Evolutionary conservation across 805 yeast species (phyloP), one percentile per base, ranked within the genome.

Genomic region (Candida ortonii): DNA sequence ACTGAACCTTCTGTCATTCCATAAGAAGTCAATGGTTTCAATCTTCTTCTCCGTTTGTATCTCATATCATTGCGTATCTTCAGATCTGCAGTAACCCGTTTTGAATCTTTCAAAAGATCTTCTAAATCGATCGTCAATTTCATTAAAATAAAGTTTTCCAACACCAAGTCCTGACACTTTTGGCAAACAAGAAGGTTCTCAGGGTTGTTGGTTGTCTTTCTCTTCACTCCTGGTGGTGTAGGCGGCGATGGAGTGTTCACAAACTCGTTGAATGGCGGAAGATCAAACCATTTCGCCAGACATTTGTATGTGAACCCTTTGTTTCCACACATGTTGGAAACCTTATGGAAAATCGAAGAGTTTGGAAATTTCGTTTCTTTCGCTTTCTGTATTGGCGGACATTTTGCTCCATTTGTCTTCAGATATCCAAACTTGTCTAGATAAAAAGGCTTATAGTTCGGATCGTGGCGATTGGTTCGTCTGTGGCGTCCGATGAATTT

Each of bases 191-290:
- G 30, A 5, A 61, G 39, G 33, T 58, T 59, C 33, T 61, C 64
- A 7, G 62, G 63, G 33, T 55, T 51, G 33, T 52, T 52, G 13
- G 47, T 34, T n/a, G 43, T 43, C 25, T 38, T 54, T 10, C 43
- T 31, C 19, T 44, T 41, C 6, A 48, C 50, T 13, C 51, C 53
- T 8, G 62, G 62, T 7, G 64, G 64, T 1, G 64, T 57, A 7
- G 62, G 62, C 7, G 62, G 64, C 2, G 59, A 48, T 3, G 62
- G 62, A 0, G 59, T 53, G 31, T 48, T 51, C 17, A 48, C 45
- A 29, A 51, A 55, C 29, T 59, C 58, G 37, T 57, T 58, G 36
- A 61, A 57, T 4, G 67, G 67, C 0, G 65, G 64, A 12, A 61
- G 42, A 11, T 52, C 59, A 46, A 57, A 60, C 67, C 67, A 61